Conservation (phyloP, 164 flowering plant genomes). For the Nelumbo lutea region DNA sequence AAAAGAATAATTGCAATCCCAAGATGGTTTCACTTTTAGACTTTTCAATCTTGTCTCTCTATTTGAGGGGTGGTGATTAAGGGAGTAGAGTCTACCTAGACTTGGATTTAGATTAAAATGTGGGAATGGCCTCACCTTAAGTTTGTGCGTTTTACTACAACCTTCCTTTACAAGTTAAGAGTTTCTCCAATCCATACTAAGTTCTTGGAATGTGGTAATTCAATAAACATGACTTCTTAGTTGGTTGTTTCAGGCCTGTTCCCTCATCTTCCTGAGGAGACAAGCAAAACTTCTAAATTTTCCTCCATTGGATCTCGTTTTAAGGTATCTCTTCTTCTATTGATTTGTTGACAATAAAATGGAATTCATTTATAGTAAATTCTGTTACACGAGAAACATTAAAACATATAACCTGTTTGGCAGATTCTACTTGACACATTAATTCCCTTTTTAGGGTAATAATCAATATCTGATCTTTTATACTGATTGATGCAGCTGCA, state of each 20-base stretch:
- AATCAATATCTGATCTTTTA: slow-evolving; percentile 4
- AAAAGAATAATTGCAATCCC: too few relatives aligned
- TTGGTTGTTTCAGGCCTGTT: slow-evolving; percentile 35
- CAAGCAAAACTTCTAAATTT: slow-evolving; percentile 66
- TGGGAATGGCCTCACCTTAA: too few relatives aligned
- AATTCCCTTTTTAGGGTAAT: background rate
- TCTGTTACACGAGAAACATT: background rate
- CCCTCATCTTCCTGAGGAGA: slow-evolving; percentile 62
- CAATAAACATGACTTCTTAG: too few relatives aligned
- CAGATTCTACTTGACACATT: background rate
- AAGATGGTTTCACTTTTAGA: too few relatives aligned
- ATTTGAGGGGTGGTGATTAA: too few relatives aligned
- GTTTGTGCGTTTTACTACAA: too few relatives aligned
- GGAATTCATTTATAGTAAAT: slow-evolving; percentile 1
- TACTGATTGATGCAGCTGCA: slow-evolving; percentile 57
- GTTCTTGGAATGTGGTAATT: too few relatives aligned
- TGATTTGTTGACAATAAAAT: background rate
- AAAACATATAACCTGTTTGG: slow-evolving; percentile 1
- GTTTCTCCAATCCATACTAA: too few relatives aligned
- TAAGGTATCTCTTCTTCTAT: slow-evolving; percentile 44
- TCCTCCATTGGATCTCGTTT: slow-evolving; percentile 88
- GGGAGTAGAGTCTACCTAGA: too few relatives aligned
- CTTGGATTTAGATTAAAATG: too few relatives aligned
- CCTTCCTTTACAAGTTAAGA: too few relatives aligned
- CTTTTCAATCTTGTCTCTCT: too few relatives aligned